These are phyloP conservation scores for Diospyros lotus DNA, from an alignment of 148 eudicot genomes.

Conservation along the genomic window DNA sequence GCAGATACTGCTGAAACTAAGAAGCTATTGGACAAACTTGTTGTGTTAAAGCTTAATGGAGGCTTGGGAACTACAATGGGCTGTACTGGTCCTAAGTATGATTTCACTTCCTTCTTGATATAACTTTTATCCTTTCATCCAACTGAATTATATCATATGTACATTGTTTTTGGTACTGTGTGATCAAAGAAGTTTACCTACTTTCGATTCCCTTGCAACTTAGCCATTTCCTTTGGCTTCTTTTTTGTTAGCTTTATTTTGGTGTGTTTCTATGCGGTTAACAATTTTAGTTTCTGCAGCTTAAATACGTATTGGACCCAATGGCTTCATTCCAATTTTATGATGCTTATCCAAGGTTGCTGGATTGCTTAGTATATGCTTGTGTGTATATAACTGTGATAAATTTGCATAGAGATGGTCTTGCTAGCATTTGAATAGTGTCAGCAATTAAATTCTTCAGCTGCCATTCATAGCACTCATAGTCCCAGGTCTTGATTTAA, in stretches of 20 bases:
- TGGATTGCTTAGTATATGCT: no score
- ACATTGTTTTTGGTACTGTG: not conserved
- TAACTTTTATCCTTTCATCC: not conserved
- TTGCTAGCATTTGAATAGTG: not conserved
- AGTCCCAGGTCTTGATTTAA: not conserved
- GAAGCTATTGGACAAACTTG: slow-evolving; percentile 87
- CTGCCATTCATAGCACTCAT: no score
- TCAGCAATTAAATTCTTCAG: no score
- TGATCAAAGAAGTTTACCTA: not conserved
- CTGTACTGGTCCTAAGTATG: slow-evolving; percentile 98
- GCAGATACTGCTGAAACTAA: slow-evolving; percentile 63
- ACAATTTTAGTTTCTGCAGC: not conserved
- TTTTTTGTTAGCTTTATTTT: not conserved
- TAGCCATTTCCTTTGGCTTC: not conserved
- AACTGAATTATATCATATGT: not conserved
- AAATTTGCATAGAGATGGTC: not conserved
- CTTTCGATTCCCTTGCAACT: not conserved
- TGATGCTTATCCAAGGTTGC: not conserved
- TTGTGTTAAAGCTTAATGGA: slow-evolving; percentile 98
- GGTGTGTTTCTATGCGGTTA: not conserved
- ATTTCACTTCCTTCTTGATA: not conserved
- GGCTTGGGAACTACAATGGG: slow-evolving; percentile 99
- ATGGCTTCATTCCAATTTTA: not conserved
- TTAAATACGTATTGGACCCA: not conserved
- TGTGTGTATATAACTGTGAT: not conserved